These are phyloP conservation scores for Moringa oleifera DNA, from an alignment of 345 rosid species.

Conservation along the genomic window DNA sequence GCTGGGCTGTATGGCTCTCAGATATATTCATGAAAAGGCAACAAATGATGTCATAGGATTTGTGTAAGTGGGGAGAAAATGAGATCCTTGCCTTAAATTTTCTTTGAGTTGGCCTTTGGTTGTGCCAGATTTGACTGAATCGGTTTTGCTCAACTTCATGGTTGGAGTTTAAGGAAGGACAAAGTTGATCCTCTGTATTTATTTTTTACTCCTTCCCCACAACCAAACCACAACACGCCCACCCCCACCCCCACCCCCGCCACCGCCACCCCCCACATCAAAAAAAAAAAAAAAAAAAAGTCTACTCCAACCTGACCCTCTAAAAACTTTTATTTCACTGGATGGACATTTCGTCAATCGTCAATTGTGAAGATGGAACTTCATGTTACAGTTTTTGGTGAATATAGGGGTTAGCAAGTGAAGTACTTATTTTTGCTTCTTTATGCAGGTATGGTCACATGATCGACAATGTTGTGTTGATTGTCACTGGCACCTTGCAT, in stretches of 20 bases:
- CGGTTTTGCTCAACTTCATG: background rate
- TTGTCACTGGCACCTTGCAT: slow-evolving; percentile 96
- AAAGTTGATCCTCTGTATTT: background rate
- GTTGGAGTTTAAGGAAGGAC: background rate
- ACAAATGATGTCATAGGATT: background rate
- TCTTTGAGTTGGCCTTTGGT: background rate
- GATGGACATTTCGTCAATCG: no score
- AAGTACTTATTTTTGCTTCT: slow-evolving; percentile 8
- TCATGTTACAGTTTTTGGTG: background rate
- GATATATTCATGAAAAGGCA: background rate
- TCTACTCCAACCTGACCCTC: background rate
- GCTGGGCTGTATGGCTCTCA: background rate
- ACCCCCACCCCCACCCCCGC: no score
- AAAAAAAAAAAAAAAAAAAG: no score
- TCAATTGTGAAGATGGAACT: background rate
- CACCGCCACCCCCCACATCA: no score
- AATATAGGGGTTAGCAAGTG: background rate
- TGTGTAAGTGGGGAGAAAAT: background rate
- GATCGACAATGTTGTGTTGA: slow-evolving; percentile 99
- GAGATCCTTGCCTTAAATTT: background rate
- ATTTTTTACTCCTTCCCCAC: no score
- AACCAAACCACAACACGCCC: no score
- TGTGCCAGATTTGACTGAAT: background rate
- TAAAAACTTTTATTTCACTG: no score
- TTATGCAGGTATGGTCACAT: slow-evolving; percentile 88